Evolutionary conservation across 495 filamentous ascomycete species (phyloP), one percentile per base, ranked within the genome.

Genomic region (Bombardia bombarda): DNA sequence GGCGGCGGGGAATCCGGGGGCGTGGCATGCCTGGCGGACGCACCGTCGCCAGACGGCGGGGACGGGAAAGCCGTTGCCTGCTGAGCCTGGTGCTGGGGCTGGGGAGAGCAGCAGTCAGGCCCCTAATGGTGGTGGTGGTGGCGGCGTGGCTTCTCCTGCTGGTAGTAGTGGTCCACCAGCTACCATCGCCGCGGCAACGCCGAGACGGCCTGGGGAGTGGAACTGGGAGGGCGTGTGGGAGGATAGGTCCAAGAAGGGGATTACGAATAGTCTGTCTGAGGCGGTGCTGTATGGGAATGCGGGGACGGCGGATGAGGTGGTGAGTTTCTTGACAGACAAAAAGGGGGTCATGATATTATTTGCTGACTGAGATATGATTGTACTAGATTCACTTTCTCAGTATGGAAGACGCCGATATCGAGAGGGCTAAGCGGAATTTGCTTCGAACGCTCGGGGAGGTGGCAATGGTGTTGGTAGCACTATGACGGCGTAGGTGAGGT

Each of bases 211-310:
- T 2, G 85, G 81, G 12, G 84, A 92, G 45, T 95, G 89, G 89
- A 90, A 90, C 58, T 95, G 89, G 89, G 87, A 94, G 60, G 89
- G 88, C 1, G 89, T 95, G 7, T 95, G 89, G 89, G 84, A 87
- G 48, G 78, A 86, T 42, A 73, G 89, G 26, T 87, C 90, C 1
- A 81, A 78, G 57, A 80, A 78, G 58, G 84, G 84, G 22, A 75
- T 94, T 19, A 73, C 83, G 36, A 73, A 70, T n/a, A 90, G 86
- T 56, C 63, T 82, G 40, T 83, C 85, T 3, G 88, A 95, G 47
- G 64, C 78, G 4, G 82, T 83, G 13, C 58, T 95, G 36, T 95
- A 77, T 67, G 86, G 86, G 19, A 70, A 68, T 45, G 62, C 69
- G 26, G 63, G 64, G 31, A 71, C 70, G n/a, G 65, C 73, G 3